phyloP scores from a whole-genome alignment of 2,329 filamentous ascomycete species.

The Sporothrix protearum region DNA sequence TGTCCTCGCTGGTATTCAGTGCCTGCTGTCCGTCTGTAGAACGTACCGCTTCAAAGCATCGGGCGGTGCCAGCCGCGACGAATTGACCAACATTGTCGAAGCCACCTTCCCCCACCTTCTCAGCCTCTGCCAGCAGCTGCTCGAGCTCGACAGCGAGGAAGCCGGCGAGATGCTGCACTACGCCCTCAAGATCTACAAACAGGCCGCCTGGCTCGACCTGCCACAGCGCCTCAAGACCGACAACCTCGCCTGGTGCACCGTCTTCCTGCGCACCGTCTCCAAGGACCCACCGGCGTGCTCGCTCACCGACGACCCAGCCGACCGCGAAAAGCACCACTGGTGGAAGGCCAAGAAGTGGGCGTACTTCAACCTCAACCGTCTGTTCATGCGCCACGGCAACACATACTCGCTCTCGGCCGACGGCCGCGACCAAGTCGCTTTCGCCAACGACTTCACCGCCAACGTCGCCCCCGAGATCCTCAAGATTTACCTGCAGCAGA shows the following conservation, averaged over 20 bases:
- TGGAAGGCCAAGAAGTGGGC: slow-evolving; percentile 99
- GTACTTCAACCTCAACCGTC: slow-evolving; percentile 92
- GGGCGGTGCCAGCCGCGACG: slow-evolving; percentile 69
- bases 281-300: slow-evolving; percentile 78
- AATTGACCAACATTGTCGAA: slow-evolving; percentile 93
- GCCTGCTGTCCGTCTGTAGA: slow-evolving; percentile 87
- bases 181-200: slow-evolving; percentile 95
- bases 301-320: slow-evolving; percentile 73
- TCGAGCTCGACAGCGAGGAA: slow-evolving; percentile 87
- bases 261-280: slow-evolving; percentile 86
- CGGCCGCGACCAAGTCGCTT: slow-evolving; percentile 66
- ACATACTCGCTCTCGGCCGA: slow-evolving; percentile 72
- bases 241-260: slow-evolving; percentile 92
- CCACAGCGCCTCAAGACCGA: slow-evolving; percentile 70
- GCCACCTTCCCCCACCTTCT: slow-evolving; percentile 85
- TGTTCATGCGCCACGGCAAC: slow-evolving; percentile 96
- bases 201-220: slow-evolving; percentile 95
- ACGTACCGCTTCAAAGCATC: slow-evolving; percentile 89
- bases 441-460: slow-evolving; percentile 84
- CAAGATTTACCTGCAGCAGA: slow-evolving; percentile 88
- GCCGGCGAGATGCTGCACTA: slow-evolving; percentile 95
- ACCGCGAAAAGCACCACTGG: slow-evolving; percentile 93
- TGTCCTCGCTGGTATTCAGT: slow-evolving; percentile 90
- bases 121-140: slow-evolving; percentile 79
- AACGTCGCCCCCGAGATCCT: slow-evolving; percentile 95